A percentile compares a stretch with the other conserved stretches of the same genome.
These are phyloP conservation scores for Vigna nakashimae DNA, from an alignment of 306 rosid genomes.

Conservation along the genomic window DNA sequence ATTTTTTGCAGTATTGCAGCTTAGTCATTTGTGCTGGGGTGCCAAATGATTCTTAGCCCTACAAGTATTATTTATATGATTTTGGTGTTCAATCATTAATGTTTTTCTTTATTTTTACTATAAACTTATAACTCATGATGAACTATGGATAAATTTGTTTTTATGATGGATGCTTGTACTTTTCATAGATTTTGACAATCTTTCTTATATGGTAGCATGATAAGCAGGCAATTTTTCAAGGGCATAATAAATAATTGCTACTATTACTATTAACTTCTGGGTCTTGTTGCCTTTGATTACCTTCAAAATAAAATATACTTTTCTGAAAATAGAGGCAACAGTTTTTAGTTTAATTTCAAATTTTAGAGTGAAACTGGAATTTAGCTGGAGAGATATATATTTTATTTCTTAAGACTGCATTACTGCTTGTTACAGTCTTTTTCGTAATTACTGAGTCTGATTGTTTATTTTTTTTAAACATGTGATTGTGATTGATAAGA, in stretches of 20 bases:
- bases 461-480: too few relatives aligned
- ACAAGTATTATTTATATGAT: background rate
- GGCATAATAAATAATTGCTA: background rate
- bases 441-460: too few relatives aligned
- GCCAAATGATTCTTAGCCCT: background rate
- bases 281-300: background rate
- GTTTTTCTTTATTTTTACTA: background rate
- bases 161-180: background rate
- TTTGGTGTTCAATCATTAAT: too few relatives aligned
- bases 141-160: background rate
- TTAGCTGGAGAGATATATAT: too few relatives aligned
- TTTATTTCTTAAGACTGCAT: too few relatives aligned
- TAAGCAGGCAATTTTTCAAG: background rate
- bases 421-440: too few relatives aligned
- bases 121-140: too few relatives aligned
- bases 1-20: background rate
- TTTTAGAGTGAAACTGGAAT: too few relatives aligned
- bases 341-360: too few relatives aligned
- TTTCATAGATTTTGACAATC: background rate
- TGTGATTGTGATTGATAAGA: too few relatives aligned
- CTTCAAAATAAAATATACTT: too few relatives aligned
- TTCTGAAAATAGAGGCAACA: too few relatives aligned
- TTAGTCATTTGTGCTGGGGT: background rate
- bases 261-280: background rate
- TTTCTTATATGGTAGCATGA: background rate